Percentiles rank a stretch among this genome's conserved stretches.
These are phyloP conservation scores for Epichloe baconii DNA, from an alignment of 2,329 filamentous ascomycete genomes.

Conservation along the genomic window DNA sequence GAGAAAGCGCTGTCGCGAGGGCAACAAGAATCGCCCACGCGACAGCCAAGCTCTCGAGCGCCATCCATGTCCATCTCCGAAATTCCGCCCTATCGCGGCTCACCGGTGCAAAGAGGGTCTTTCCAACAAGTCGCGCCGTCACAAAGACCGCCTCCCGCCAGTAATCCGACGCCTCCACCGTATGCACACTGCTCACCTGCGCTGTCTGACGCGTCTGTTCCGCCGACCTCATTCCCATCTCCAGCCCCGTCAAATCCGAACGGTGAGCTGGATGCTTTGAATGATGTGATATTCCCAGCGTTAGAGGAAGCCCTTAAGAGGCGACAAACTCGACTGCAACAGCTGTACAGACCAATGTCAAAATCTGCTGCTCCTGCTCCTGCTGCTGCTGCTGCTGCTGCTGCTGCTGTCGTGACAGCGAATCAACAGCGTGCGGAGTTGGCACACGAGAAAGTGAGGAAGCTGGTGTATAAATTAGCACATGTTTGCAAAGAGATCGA, in stretches of 20 bases:
- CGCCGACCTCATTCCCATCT: conserved; percentile 40
- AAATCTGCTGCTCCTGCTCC: conserved; percentile 11
- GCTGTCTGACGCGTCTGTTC: conserved; percentile 17
- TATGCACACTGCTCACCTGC: conserved; percentile 20
- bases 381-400: conserved; percentile 2
- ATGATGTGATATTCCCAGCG: conserved; percentile 84
- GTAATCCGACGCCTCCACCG: conserved; percentile 9
- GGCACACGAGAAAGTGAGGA: conserved; percentile 70
- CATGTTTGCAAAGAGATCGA: conserved; percentile 84
- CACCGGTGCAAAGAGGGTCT: conserved; percentile 16
- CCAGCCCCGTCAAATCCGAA: conserved; percentile 44
- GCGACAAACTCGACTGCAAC: conserved; percentile 50
- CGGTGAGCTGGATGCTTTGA: conserved; percentile 71
- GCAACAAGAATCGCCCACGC: conserved; percentile 9
- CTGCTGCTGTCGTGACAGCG: conserved; percentile 34
- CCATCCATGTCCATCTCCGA: conserved; percentile 34
- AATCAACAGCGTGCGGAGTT: conserved; percentile 55
- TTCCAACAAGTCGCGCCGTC: conserved; percentile 16
- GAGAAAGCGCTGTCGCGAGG: conserved; percentile 11
- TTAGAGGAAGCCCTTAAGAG: conserved; percentile 82
- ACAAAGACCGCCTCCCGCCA: conserved; percentile 10
- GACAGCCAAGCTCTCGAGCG: conserved; percentile 18
- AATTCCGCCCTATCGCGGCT: conserved; percentile 41
- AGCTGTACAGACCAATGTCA: conserved; percentile 29
- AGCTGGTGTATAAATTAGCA: conserved; percentile 69